Base-by-base conservation (phyloP, 148 eudicot genomes). In the Pouteria glomerata region DNA sequence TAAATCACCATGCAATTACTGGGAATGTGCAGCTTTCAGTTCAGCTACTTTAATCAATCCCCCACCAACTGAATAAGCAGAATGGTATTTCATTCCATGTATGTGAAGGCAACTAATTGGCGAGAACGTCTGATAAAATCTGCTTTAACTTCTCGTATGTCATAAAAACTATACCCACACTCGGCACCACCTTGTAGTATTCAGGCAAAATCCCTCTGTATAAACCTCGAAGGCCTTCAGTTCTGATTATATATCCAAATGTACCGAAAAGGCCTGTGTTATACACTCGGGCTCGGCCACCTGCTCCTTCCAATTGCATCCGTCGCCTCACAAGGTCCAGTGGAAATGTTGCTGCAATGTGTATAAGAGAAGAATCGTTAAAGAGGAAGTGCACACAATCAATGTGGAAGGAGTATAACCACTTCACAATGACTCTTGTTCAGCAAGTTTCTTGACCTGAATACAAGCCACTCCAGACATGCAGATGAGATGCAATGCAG, bases 271-370 rank as follows among this genome's bases (percentile, higher is more conserved):
- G 72, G 35, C 98, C 97, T 0, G 84, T 77, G 50, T 77, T 91
- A 77, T 95, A 95, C 3, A 95, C 84, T 15, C 79, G 89, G 55
- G 93, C 88, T 63, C 86, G 85, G 16, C 98, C 98, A 63, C 93
- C 96, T n/a, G 97, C 98, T 70, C 98, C 98, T 85, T 95, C 97
- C 79, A 95, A 76, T 64, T 91, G 98, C 90, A 86, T 95, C 71
- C 98, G 81, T 61, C 98, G 83, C 80, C 97, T 89, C 85, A 95
- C 90, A 70, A 95, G 86, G 82, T 95, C 98, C 34, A 95, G 80
- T 0, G 98, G 97, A 82, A 89, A 95, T 79, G 86, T 86, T 44
- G 69, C 98, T 95, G 95, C 82, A 82, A 24, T 12, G 39, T 29
- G 58, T 27, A 26, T 52, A 64, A 26, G 14, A 3, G 6, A 59